These are phyloP conservation scores for Calocybe indica DNA, from an alignment of 768 basidiomycete species.

Conservation along the genomic window DNA sequence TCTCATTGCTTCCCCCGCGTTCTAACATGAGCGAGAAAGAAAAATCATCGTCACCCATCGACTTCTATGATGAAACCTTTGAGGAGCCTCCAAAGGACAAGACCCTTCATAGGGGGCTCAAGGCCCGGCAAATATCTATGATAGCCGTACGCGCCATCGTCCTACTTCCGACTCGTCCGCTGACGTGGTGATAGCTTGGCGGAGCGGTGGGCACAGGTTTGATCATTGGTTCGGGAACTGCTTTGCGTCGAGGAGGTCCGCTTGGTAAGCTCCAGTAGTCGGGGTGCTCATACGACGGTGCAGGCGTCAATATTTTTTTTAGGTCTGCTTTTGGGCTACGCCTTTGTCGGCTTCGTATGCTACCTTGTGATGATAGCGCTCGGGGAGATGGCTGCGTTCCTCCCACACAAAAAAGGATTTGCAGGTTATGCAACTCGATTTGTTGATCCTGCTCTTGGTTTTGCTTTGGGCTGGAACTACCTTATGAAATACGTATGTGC, in stretches of 20 bases:
- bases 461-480: constrained; percentile 64
- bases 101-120: constrained; percentile 41
- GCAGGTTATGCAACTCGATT: constrained; percentile 60
- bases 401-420: constrained; percentile 58
- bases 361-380: constrained; percentile 55
- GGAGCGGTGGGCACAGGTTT: constrained; percentile 51
- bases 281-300: neutral
- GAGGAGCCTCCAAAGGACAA: constrained; percentile 27
- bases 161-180: neutral
- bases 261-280: constrained; percentile 26
- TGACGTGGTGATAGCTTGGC: constrained; percentile 25
- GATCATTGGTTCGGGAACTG: constrained; percentile 56
- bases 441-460: constrained; percentile 63
- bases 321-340: constrained; percentile 29
- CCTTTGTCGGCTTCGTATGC: constrained; percentile 50
- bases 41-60: constrained; percentile 10
- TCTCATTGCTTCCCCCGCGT: constrained; percentile 1
- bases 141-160: constrained; percentile 34
- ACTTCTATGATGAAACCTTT: constrained; percentile 19
- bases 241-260: constrained; percentile 48
- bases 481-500: constrained; percentile 45
- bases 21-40: neutral
- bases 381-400: constrained; percentile 45
- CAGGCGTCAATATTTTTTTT: neutral
- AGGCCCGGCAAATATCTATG: constrained; percentile 50